Percentiles rank a stretch among this genome's conserved stretches.
phyloP scores from a whole-genome alignment of 1,284 basidiomycete genomes.

The Moesziomyces parantarcticus region DNA sequence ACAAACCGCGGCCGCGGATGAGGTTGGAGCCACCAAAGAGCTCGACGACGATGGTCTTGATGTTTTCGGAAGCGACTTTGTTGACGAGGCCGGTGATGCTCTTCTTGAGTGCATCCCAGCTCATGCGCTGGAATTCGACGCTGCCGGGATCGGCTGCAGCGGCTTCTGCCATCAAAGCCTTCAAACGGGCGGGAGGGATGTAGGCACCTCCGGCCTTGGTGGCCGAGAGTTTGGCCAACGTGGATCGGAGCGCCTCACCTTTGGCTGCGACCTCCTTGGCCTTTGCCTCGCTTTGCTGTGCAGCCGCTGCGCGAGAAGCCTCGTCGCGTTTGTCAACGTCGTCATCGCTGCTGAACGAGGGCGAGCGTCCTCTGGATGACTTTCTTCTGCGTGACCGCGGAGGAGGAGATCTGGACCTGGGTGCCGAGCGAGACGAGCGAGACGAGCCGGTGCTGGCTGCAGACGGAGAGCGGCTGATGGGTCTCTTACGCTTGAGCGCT shows the following conservation, averaged over 20 bases:
- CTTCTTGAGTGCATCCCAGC: slow-evolving; percentile 98
- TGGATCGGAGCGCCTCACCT: slow-evolving; percentile 54
- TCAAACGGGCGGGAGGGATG: slow-evolving; percentile 87
- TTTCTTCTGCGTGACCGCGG: slow-evolving; percentile 25
- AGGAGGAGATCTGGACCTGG: slow-evolving; percentile 33
- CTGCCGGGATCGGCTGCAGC: slow-evolving; percentile 84
- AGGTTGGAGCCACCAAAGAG: slow-evolving; percentile 66
- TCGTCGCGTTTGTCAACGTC: neutral
- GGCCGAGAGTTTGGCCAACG: slow-evolving; percentile 58
- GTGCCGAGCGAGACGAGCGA: slow-evolving; percentile 19
- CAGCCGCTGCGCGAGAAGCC: slow-evolving; percentile 10
- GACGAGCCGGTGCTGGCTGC: slow-evolving; percentile 22
- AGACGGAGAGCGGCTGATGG: slow-evolving; percentile 24
- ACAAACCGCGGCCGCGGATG: slow-evolving; percentile 65
- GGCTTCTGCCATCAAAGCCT: slow-evolving; percentile 85
- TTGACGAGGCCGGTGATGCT: slow-evolving; percentile 99
- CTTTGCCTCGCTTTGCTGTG: slow-evolving; percentile 16
- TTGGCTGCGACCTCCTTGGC: slow-evolving; percentile 28
- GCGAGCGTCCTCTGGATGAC: slow-evolving; percentile 22
- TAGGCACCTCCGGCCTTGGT: slow-evolving; percentile 91
- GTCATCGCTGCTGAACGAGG: slow-evolving; percentile 20
- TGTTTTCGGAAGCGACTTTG: slow-evolving; percentile 85
- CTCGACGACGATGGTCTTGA: slow-evolving; percentile 95
- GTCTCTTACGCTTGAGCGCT: slow-evolving; percentile 30
- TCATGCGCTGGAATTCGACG: slow-evolving; percentile 91